Percentiles rank a stretch among this genome's conserved stretches.
Conservation (phyloP, 2,329 filamentous ascomycete species). For the Orbilia javanica region DNA sequence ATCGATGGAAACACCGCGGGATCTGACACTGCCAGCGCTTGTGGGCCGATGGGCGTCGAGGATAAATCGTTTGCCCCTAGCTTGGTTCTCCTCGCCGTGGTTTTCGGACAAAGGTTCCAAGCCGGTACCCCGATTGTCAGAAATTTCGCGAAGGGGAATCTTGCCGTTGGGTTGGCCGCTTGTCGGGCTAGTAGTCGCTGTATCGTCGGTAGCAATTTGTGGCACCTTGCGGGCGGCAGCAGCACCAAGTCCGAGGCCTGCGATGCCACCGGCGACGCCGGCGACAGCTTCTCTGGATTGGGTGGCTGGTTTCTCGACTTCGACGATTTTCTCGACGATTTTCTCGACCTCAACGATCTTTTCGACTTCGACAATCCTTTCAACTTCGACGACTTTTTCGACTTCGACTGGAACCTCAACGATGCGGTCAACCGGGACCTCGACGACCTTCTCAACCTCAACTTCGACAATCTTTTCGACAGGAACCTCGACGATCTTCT, state of each 20-base stretch:
- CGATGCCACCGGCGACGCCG: conserved; percentile 14
- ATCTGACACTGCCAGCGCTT: conserved; percentile 57
- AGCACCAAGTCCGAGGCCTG: conserved; percentile 30
- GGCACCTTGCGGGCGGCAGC: conserved; percentile 39
- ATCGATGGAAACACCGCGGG: conserved; percentile 31
- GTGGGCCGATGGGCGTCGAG: conserved; percentile 53
- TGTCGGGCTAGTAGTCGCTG: conserved; percentile 48
- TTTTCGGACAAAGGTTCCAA: conserved; percentile 84
- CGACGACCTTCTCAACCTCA: conserved; percentile 33
- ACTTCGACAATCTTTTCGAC: conserved; percentile 32
- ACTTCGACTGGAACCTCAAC: conserved; percentile 34
- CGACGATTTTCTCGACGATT: conserved; percentile 44
- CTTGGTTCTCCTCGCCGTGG: conserved; percentile 74
- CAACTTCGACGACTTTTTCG: conserved; percentile 33
- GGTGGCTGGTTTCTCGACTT: conserved; percentile 42
- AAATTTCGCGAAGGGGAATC: conserved; percentile 50
- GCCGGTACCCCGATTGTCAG: conserved; percentile 77
- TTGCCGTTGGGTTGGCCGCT: conserved; percentile 45
- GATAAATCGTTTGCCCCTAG: conserved; percentile 60
- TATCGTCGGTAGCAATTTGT: conserved; percentile 52
- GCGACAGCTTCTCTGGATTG: conserved; percentile 28
- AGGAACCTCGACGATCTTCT: conserved; percentile 35
- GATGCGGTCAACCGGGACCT: conserved; percentile 13
- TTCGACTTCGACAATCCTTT: conserved; percentile 46
- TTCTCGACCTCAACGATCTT: conserved; percentile 46